phyloP scores from a whole-genome alignment of 306 rosid genomes.

The Argentina anserina region DNA sequence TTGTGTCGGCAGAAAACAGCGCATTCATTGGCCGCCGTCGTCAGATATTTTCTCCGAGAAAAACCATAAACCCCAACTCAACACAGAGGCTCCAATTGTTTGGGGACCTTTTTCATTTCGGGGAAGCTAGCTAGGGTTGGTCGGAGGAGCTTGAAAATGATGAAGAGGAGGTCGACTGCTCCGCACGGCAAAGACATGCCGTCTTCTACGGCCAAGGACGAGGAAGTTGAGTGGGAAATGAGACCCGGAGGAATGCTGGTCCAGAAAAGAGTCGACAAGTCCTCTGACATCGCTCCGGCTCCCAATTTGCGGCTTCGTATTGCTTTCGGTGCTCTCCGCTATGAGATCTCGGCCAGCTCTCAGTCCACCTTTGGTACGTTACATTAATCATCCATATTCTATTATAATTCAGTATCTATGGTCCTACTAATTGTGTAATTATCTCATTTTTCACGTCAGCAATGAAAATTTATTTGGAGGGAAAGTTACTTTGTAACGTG shows the following conservation, averaged over 20 bases:
- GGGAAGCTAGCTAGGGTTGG: constrained; percentile 22
- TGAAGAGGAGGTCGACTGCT: constrained; percentile 34
- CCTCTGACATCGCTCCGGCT: constrained; percentile 15
- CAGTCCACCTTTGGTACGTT: constrained; percentile 60
- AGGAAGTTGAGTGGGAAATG: constrained; percentile 62
- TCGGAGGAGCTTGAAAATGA: constrained; percentile 28
- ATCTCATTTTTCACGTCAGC: not conserved
- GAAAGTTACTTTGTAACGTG: not conserved
- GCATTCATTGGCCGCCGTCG: not conserved
- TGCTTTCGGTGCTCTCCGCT: constrained; percentile 54
- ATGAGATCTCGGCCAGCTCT: constrained; percentile 59
- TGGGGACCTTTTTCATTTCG: not conserved
- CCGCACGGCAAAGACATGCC: constrained; percentile 25
- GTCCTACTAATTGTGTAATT: not conserved
- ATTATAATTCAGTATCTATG: too few species aligned
- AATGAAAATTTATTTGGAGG: not conserved
- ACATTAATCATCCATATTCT: not conserved
- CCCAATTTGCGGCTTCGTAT: constrained; percentile 50
- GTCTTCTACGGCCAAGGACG: constrained; percentile 28
- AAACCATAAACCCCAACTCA: not conserved
- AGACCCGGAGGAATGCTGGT: constrained; percentile 89
- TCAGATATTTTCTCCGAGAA: constrained; percentile 22
- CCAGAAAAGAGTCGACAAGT: constrained; percentile 40
- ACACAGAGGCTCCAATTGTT: not conserved
- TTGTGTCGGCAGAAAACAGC: constrained; percentile 46